Percentiles rank a stretch among this genome's conserved stretches.
These are phyloP conservation scores for Acacia confusa DNA, from an alignment of 306 rosid genomes.

Conservation along the genomic window DNA sequence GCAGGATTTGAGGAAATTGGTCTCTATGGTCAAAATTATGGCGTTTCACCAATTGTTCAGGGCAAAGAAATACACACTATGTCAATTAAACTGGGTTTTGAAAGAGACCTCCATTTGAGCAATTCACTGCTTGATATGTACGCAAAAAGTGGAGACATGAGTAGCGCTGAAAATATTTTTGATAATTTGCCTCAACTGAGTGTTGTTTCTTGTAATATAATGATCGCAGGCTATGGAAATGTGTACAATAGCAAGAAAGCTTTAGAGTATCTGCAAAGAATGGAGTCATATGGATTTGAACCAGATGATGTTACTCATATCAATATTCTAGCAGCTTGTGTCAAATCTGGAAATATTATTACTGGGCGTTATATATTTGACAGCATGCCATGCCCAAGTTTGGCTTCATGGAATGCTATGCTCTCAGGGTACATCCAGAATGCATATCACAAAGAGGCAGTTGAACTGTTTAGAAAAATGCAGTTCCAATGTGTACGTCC, in stretches of 20 bases:
- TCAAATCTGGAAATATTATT: slow-evolving; percentile 62
- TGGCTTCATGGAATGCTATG: slow-evolving; percentile 79
- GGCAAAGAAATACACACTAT: slow-evolving; percentile 61
- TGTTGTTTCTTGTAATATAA: slow-evolving; percentile 77
- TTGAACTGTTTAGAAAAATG: slow-evolving; percentile 64
- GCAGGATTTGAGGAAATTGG: slow-evolving; percentile 43
- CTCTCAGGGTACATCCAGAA: slow-evolving; percentile 66
- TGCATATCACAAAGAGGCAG: slow-evolving; percentile 53
- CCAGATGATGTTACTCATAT: slow-evolving; percentile 74
- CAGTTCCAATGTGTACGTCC: slow-evolving; percentile 54
- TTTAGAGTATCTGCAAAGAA: slow-evolving; percentile 48
- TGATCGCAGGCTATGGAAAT: slow-evolving; percentile 75
- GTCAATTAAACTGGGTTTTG: slow-evolving; percentile 62
- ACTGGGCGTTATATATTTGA: slow-evolving; percentile 68
- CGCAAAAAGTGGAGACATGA: slow-evolving; percentile 63
- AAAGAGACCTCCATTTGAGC: slow-evolving; percentile 60
- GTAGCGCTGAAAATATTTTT: slow-evolving; percentile 61
- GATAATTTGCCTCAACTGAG: slow-evolving; percentile 39
- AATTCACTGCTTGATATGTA: slow-evolving; percentile 81
- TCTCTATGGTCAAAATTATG: slow-evolving; percentile 27
- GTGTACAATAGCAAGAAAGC: slow-evolving; percentile 47
- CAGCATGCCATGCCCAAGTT: slow-evolving; percentile 55
- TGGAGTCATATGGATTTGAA: slow-evolving; percentile 53
- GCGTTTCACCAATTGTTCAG: slow-evolving; percentile 28
- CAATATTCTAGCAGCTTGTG: slow-evolving; percentile 65